These are phyloP conservation scores for Boletus subcaerulescens DNA, from an alignment of 768 basidiomycete genomes.

Conservation along the genomic window DNA sequence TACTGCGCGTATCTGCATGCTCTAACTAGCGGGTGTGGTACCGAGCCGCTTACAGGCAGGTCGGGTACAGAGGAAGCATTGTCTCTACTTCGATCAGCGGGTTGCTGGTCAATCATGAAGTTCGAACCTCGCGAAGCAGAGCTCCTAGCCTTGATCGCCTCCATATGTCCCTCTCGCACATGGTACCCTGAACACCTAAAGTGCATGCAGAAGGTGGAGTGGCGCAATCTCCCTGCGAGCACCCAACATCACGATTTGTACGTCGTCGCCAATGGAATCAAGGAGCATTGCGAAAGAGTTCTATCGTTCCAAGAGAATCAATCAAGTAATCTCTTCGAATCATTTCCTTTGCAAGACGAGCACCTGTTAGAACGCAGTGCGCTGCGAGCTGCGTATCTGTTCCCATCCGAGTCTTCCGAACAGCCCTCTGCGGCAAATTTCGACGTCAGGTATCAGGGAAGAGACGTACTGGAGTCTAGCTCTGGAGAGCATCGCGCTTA, in stretches of 20 bases:
- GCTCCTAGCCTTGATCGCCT: conserved; percentile 34
- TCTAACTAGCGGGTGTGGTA: conserved; percentile 37
- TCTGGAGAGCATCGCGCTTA: conserved; percentile 18
- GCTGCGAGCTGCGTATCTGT: conserved; percentile 11
- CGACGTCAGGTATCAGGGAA: conserved; percentile 12
- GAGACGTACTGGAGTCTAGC: conserved; percentile 1
- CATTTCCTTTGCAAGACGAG: conserved; percentile 5
- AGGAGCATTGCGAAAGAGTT: conserved; percentile 24
- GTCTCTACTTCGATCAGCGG: conserved; percentile 35
- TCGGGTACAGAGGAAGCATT: conserved; percentile 47
- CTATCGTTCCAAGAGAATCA: conserved; percentile 10
- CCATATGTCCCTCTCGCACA: conserved; percentile 33
- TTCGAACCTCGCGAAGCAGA: conserved; percentile 28
- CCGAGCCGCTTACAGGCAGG: conserved; percentile 42
- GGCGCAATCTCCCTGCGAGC: conserved; percentile 10
- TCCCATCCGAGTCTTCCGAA: conserved; percentile 9
- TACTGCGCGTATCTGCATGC: conserved; percentile 45
- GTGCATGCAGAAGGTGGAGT: conserved; percentile 13
- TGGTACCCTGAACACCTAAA: conserved; percentile 36
- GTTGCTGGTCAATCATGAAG: conserved; percentile 39
- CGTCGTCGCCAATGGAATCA: conserved; percentile 21
- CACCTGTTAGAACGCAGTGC: conserved; percentile 21
- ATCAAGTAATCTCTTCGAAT: background rate
- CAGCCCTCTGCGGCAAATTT: background rate
- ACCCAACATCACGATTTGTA: conserved; percentile 32